Base-by-base conservation (phyloP, 345 rosid genomes). In the Ailanthus altissimus region DNA sequence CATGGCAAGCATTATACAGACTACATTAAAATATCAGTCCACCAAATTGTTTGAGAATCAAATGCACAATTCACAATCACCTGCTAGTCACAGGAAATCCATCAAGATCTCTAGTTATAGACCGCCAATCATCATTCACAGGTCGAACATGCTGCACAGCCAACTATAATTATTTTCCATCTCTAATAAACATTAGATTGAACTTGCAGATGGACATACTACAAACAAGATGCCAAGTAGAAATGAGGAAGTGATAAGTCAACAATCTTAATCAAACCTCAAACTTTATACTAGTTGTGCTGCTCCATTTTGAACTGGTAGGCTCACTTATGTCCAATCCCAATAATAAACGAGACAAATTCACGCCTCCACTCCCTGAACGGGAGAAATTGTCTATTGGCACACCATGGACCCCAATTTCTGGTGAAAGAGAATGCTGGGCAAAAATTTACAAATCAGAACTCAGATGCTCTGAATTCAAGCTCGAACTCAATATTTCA, bases 391-490 rank as follows among this genome's bases (percentile, higher is more conserved):
- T 93, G 70, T 95, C 97, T 28, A 84, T 50, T 14, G 98, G 93
- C 5, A 62, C 81, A 69, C 99, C 98, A 26, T 95, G 97, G 76
- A 95, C 92, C 43, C 95, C 99, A 59, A 95, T 87, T 85, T 95
- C 99, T 0, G 99, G 99, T 46, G 97, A 87, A 70, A 90, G 77
- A 60, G 96, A 95, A 86, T 95, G 99, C 98, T 95, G 94, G 64
- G 26, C 74, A 80, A 75, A 60, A 65, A 80, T 75, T 40, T 20
- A 45, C 10, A 51, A 64, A 54, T 75, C 56, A 78, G 70, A 74
- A 57, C 23, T 36, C 28, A 38, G 6, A 12, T 11, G 12, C 62
- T 9, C 21, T 13, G 12, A 50, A 65, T 20, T 54, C 43, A 36
- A 28, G 32, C 58, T 46, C 4, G 50, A 62, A 73, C 76, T 50